Evolutionary conservation across 768 basidiomycete species (phyloP).

Genomic region (Tylopilus balloui): DNA sequence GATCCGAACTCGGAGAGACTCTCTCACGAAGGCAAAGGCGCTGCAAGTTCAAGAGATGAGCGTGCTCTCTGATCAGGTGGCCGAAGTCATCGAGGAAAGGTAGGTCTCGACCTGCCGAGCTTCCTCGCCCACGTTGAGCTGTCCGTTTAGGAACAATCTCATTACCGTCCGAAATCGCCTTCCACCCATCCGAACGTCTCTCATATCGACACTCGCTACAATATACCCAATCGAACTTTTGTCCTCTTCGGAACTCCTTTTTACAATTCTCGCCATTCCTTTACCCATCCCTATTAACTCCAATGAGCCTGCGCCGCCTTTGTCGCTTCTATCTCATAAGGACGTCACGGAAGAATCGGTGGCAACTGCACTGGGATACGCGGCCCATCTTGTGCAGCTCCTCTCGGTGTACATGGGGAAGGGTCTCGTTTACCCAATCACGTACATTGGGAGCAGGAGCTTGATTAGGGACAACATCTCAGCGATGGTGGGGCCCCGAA

Average conservation of each 20-base stretch:
- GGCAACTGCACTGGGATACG: conserved; percentile 88
- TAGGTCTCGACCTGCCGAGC: conserved; percentile 13
- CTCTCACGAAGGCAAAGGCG: conserved; percentile 41
- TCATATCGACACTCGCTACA: conserved; percentile 64
- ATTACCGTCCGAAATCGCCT: conserved; percentile 46
- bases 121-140: conserved; percentile 15
- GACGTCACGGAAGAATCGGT: conserved; percentile 80
- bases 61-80: conserved; percentile 25
- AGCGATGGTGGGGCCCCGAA: conserved; percentile 90
- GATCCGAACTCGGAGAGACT: conserved; percentile 43
- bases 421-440: conserved; percentile 81
- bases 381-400: conserved; percentile 80
- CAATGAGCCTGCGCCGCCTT: conserved; percentile 81
- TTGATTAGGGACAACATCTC: conserved; percentile 90
- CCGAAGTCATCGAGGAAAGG: conserved; percentile 39
- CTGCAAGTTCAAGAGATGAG: conserved; percentile 33
- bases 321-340: conserved; percentile 58
- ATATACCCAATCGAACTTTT: conserved; percentile 90
- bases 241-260: conserved; percentile 82
- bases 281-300: conserved; percentile 77
- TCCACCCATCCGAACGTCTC: conserved; percentile 51
- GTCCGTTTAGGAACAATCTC: conserved; percentile 41
- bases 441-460: conserved; percentile 86
- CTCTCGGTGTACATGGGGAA: conserved; percentile 76
- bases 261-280: conserved; percentile 81